Evolutionary conservation across 495 filamentous ascomycete species (phyloP).

Genomic region (Chaetomium cochliodes): DNA sequence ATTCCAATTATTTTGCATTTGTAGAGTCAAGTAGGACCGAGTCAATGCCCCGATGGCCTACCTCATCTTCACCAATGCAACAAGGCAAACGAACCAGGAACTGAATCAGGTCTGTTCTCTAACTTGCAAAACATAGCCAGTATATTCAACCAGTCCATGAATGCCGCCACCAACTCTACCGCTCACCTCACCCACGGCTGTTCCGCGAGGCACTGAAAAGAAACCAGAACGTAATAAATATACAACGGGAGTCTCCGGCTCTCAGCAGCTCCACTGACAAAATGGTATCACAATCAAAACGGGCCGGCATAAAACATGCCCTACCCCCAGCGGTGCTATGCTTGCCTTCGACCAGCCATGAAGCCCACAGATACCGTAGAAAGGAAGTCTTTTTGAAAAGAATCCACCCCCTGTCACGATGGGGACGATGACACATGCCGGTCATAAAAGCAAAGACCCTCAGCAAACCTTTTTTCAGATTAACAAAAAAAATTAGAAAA

Average conservation of each 20-base stretch:
- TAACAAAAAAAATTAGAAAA: background rate
- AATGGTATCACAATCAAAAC: constrained; percentile 6
- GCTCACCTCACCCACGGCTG: background rate
- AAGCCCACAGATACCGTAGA: background rate
- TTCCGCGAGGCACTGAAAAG: background rate
- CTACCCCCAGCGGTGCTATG: background rate
- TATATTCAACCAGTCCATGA: background rate
- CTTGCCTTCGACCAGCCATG: background rate
- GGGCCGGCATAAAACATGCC: constrained; percentile 1
- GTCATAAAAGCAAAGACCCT: constrained; percentile 2
- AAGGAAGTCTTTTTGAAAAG: background rate
- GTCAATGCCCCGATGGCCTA: background rate
- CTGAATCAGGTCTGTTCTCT: background rate
- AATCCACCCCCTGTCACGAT: background rate
- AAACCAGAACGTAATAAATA: background rate
- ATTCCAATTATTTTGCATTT: too few relatives aligned
- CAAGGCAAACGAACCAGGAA: background rate
- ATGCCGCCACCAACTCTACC: background rate
- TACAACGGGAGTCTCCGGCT: background rate
- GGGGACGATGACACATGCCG: background rate
- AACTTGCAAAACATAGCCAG: background rate
- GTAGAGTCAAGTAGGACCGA: background rate
- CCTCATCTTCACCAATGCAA: background rate
- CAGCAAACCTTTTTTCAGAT: background rate
- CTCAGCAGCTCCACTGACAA: background rate